Evolutionary conservation across 2,329 filamentous ascomycete genomes (phyloP).

Genomic region (Trichoderma arundinaceum): DNA sequence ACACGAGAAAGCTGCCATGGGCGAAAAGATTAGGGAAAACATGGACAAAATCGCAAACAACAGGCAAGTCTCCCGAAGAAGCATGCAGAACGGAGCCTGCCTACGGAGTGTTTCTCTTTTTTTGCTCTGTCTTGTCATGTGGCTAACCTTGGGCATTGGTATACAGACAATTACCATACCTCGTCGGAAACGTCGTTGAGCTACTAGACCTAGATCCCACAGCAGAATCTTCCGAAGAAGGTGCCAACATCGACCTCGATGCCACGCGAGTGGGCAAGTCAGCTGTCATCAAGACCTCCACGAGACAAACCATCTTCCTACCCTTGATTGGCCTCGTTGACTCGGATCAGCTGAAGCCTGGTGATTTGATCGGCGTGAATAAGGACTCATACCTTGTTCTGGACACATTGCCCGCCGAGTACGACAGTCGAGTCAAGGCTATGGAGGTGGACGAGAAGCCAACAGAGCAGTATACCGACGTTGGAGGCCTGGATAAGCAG

Average conservation of each 20-base stretch:
- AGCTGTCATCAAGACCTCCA: conserved; percentile 98
- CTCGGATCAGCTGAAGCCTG: conserved; percentile 91
- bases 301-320: conserved; percentile 96
- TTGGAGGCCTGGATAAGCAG: conserved; percentile 97
- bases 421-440: conserved; percentile 97
- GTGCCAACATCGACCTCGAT: conserved; percentile 97
- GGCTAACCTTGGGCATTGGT: conserved; percentile 18
- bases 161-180: conserved; percentile 88
- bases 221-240: conserved; percentile 94
- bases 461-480: conserved; percentile 97
- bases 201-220: conserved; percentile 95
- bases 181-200: conserved; percentile 98
- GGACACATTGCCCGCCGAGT: conserved; percentile 95
- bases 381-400: conserved; percentile 98
- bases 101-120: not conserved
- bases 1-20: conserved; percentile 95
- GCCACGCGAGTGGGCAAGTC: conserved; percentile 97
- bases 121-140: not conserved
- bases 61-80: conserved; percentile 62
- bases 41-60: conserved; percentile 99
- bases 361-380: conserved; percentile 96
- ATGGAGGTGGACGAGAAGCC: conserved; percentile 99
- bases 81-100: not conserved
- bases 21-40: conserved; percentile 99
- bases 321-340: conserved; percentile 97